Evolutionary conservation across 768 basidiomycete species (phyloP).

Genomic region (Naematelia aurantialba): DNA sequence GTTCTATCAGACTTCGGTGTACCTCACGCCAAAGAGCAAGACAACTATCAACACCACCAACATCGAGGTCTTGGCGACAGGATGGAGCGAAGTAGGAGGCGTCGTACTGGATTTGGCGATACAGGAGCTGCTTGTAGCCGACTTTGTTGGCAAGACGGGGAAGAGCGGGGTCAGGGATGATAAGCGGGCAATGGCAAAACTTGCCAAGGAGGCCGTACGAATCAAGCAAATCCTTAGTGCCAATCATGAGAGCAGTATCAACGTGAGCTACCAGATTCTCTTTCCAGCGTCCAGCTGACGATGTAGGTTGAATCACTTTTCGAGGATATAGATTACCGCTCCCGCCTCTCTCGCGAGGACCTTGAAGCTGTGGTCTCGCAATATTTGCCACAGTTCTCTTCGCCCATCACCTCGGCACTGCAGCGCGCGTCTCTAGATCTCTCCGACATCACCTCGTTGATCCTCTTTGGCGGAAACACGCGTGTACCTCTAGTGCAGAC

Average conservation of each 20-base stretch:
- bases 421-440: slow-evolving; percentile 19
- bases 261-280: slow-evolving; percentile 55
- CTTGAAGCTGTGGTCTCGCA: slow-evolving; percentile 61
- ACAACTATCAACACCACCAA: slow-evolving; percentile 58
- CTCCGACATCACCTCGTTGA: slow-evolving; percentile 60
- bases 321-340: slow-evolving; percentile 84
- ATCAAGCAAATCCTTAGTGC: slow-evolving; percentile 91
- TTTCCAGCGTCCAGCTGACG: not conserved
- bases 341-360: slow-evolving; percentile 68
- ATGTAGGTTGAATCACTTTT: slow-evolving; percentile 73
- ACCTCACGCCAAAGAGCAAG: slow-evolving; percentile 47
- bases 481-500: slow-evolving; percentile 87
- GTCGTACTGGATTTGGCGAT: slow-evolving; percentile 78
- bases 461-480: slow-evolving; percentile 86
- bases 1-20: slow-evolving; percentile 45
- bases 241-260: slow-evolving; percentile 71
- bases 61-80: slow-evolving; percentile 74
- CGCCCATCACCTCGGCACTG: slow-evolving; percentile 31
- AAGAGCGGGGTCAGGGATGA: slow-evolving; percentile 62
- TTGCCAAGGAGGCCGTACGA: slow-evolving; percentile 88
- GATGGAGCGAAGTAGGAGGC: slow-evolving; percentile 75
- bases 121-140: slow-evolving; percentile 70
- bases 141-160: slow-evolving; percentile 60
- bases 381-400: slow-evolving; percentile 20
- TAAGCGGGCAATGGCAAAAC: slow-evolving; percentile 80